Conservation (phyloP, 148 eudicot species). For the Talinum fruticosum region DNA sequence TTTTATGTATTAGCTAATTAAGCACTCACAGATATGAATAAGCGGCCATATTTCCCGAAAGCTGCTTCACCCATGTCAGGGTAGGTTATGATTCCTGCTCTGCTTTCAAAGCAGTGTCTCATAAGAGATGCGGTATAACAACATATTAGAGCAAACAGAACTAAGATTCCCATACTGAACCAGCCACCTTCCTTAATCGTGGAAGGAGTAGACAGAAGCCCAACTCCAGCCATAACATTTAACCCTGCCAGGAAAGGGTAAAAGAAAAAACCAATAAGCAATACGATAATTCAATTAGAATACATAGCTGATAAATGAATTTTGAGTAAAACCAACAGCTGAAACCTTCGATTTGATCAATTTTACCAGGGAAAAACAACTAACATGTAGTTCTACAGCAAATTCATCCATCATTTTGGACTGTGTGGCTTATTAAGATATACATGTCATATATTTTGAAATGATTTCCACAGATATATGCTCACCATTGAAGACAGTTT, state of each 20-base stretch:
- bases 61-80: slow-evolving; percentile 99
- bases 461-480: not conserved
- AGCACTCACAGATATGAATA: slow-evolving; percentile 73
- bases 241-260: slow-evolving; percentile 39
- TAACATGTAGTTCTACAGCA: not conserved
- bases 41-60: slow-evolving; percentile 85
- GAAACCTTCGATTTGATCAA: not conserved
- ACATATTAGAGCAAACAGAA: slow-evolving; percentile 69
- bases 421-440: not conserved
- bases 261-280: not conserved
- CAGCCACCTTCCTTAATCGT: slow-evolving; percentile 85
- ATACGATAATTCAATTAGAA: not conserved
- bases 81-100: slow-evolving; percentile 57
- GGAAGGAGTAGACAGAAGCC: slow-evolving; percentile 78
- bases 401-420: too few species aligned
- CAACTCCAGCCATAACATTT: slow-evolving; percentile 90
- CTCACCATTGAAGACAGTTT: slow-evolving; percentile 84
- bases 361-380: not conserved
- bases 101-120: slow-evolving; percentile 81
- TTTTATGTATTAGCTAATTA: not conserved
- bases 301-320: not conserved
- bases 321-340: not conserved
- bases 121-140: slow-evolving; percentile 85
- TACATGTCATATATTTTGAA: not conserved
- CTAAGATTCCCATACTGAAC: slow-evolving; percentile 57